Evolutionary conservation across 164 flowering plant genomes (phyloP).

Genomic region (Houttuynia cordata): DNA sequence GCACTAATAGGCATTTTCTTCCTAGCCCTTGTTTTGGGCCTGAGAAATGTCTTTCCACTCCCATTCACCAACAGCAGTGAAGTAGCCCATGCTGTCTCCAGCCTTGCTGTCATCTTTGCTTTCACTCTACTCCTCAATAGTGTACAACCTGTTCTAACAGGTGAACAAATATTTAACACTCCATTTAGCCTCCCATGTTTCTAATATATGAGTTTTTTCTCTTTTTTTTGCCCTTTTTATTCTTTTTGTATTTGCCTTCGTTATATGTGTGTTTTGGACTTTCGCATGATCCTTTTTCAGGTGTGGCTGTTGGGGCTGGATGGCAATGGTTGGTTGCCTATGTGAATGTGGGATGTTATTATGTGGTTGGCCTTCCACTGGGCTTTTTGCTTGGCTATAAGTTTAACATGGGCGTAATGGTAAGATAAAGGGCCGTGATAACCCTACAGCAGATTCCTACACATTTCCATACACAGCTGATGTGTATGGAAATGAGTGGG

Average conservation of each 20-base stretch:
- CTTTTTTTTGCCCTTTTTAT: no score
- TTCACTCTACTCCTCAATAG: slow-evolving; percentile 26
- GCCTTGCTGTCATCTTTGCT: slow-evolving; percentile 20
- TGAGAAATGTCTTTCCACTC: slow-evolving; percentile 13
- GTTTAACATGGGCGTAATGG: slow-evolving; percentile 21
- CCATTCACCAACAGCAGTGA: slow-evolving; percentile 19
- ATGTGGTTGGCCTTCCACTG: slow-evolving; percentile 34
- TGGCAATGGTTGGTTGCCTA: slow-evolving; percentile 60
- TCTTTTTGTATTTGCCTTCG: no score
- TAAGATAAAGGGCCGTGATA: no score
- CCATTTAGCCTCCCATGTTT: no score
- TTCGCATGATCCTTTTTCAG: slow-evolving; percentile 12
- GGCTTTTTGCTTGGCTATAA: slow-evolving; percentile 22
- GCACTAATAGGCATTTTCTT: slow-evolving; percentile 15
- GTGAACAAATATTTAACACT: slow-evolving; percentile 2
- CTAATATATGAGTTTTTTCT: no score
- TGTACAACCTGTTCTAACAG: slow-evolving; percentile 26
- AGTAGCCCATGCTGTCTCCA: slow-evolving; percentile 15
- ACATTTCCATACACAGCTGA: no score
- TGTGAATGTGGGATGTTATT: slow-evolving; percentile 53
- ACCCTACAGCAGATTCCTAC: no score
- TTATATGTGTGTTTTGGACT: not conserved
- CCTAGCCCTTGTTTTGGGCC: slow-evolving; percentile 17
- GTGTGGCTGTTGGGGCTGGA: slow-evolving; percentile 72
- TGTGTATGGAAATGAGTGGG: no score